These are phyloP conservation scores for Quercus rubra DNA, from an alignment of 306 rosid genomes.

Conservation along the genomic window DNA sequence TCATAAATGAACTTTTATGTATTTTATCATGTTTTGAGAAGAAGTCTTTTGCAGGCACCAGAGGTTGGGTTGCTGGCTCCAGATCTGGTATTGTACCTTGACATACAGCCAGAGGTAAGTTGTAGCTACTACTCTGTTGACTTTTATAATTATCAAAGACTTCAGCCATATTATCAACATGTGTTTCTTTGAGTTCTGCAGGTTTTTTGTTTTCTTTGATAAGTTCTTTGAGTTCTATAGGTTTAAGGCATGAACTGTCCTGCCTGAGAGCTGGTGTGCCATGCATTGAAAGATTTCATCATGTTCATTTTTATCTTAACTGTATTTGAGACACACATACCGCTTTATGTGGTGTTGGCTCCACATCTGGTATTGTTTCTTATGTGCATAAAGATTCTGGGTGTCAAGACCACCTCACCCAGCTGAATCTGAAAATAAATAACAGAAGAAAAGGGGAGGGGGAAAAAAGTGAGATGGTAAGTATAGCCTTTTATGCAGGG, in stretches of 20 bases:
- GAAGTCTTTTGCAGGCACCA: conserved; percentile 59
- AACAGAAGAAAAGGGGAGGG: neutral
- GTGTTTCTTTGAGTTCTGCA: neutral
- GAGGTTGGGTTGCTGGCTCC: conserved; percentile 84
- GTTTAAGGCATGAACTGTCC: neutral
- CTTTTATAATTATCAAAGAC: neutral
- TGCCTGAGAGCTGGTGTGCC: neutral
- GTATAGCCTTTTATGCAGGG: neutral
- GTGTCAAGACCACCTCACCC: neutral
- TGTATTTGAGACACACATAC: neutral
- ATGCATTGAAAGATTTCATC: neutral
- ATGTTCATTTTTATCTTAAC: neutral
- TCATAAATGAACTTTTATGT: neutral
- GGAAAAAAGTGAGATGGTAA: neutral
- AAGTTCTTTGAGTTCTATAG: too few relatives aligned
- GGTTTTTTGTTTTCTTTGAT: neutral
- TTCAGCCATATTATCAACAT: neutral
- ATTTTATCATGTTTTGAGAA: conserved; percentile 7
- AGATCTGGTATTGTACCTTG: conserved; percentile 70
- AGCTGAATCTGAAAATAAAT: neutral
- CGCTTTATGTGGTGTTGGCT: too few relatives aligned
- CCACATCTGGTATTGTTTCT: neutral
- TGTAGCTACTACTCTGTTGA: neutral
- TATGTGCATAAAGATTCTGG: neutral
- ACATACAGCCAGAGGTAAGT: conserved; percentile 82